Base-by-base conservation (phyloP, 768 basidiomycete species). In the Daedaleopsis nitida region DNA sequence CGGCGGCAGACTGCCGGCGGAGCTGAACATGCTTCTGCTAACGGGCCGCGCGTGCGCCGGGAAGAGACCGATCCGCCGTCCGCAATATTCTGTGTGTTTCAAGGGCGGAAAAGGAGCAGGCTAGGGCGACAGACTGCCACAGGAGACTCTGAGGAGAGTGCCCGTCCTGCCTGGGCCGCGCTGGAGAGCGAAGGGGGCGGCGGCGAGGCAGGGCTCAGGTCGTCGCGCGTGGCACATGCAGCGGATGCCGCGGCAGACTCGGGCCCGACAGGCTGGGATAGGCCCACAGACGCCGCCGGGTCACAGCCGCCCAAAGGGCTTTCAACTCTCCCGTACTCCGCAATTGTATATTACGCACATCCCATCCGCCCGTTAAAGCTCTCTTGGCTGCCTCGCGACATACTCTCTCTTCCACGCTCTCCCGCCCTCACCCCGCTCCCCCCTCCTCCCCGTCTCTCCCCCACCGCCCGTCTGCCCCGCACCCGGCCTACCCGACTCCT, bases 381-480 rank as follows among this genome's bases (percentile, higher is more conserved):
- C 51, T 24, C 16, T 24, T 34, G 34, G 50, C 34, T 35, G 11
- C 34, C 37, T 43, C 24, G n/a, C 39, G n/a, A 39, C 35, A 42
- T 24, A 43, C 24, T 5, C 55, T 42, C 34, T n/a, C 52, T 38
- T 38, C 45, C 52, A 32, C 57, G 12, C 50, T 39, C 55, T 37
- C 24, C 60, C 50, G n/a, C 54, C 49, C 23, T 48, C 37, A 38
- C 44, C 48, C 50, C 60, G 35, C 44, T 48, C 58, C 54, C 45
- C 37, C 24, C 50, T 55, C 42, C 57, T 38, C 21, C 50, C 58
- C 60, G 24, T 60, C 62, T 55, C 59, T 53, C 52, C 55, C 52
- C 49, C 48, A 32, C 27, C 27, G 27, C 37, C 37, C 16, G 44
- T 39, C 17, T 50, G 47, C 48, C 24, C 52, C 14, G n/a, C 27